Base-by-base conservation (phyloP, 2,329 filamentous ascomycete species). In the Fusarium sp. region DNA sequence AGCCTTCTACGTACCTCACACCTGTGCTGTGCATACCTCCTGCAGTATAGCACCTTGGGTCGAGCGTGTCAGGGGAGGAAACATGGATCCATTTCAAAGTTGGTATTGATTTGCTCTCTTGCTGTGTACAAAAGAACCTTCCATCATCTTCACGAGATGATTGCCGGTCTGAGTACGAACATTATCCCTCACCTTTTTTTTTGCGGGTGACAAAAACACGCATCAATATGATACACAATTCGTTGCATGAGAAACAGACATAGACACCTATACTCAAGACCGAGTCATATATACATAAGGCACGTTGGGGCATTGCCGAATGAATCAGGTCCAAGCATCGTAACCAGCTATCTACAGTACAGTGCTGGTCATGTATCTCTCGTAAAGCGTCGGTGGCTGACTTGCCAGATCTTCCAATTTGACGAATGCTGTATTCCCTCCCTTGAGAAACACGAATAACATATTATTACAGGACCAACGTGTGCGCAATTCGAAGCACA, bases 401-500 rank as follows among this genome's bases (percentile, higher is more conserved):
- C 58, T 43, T 54, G 32, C 54, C 47, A 37, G 47, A 34, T 42
- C 53, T 51, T 54, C 51, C 46, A 51, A 51, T 66, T 67, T 27
- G 14, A 51, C 49, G 55, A 14, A 45, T 42, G 53, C 47, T 57
- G 50, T 51, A 41, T 23, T 45, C 43, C 45, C 40, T 30, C 40
- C 30, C 49, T 41, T 20, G 34, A 34, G 55, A 49, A 62, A 62
- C 49, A 54, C 62, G 50, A 66, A 56, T 37, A 47, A 46, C 25
- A 66, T 55, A 62, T 69, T 60, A 66, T 69, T 66, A 18, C 51
- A 69, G 51, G 63, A 66, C 66, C 60, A 40, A 54, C 55, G 48
- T 50, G 46, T 64, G 50, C 55, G 45, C 46, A 66, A 21, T 47
- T 65, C 28, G 23, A 47, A 34, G 41, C 51, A 55, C 32, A 41